Percentiles rank a stretch among this genome's conserved stretches.
phyloP scores from a whole-genome alignment of 2,329 filamentous ascomycete species.

The Alternaria brassicicola region DNA sequence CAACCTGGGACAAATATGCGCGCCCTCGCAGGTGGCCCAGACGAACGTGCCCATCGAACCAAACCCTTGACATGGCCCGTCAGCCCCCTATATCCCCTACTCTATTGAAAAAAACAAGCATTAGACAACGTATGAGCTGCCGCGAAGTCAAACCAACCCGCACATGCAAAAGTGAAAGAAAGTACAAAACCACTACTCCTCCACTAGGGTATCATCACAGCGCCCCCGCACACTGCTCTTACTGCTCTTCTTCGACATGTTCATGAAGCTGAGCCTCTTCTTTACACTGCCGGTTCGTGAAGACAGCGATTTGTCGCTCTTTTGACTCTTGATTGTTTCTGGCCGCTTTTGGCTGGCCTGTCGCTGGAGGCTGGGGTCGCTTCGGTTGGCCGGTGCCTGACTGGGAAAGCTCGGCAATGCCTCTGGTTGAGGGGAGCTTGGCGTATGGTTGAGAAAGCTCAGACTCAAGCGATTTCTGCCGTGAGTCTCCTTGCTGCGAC shows the following conservation, averaged over 20 bases:
- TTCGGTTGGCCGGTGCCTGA: conserved; percentile 20
- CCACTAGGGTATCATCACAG: conserved; percentile 39
- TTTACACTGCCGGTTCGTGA: conserved; percentile 64
- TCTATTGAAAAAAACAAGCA: conserved; percentile 15
- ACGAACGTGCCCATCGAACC: conserved; percentile 8
- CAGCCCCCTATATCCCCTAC: conserved; percentile 2
- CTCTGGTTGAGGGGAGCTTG: conserved; percentile 37
- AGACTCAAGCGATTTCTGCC: conserved; percentile 37
- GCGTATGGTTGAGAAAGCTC: conserved; percentile 34
- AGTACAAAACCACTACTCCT: conserved; percentile 33
- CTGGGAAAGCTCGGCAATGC: conserved; percentile 35
- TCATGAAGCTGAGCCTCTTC: conserved; percentile 79
- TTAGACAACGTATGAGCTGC: conserved; percentile 17
- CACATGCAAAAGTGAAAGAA: conserved; percentile 1
- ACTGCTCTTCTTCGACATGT: conserved; percentile 72
- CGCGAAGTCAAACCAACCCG: conserved; percentile 5
- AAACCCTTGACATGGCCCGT: neutral
- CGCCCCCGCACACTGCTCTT: conserved; percentile 56
- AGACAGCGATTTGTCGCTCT: conserved; percentile 53
- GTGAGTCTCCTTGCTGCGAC: conserved; percentile 41
- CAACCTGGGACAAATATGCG: conserved; percentile 7
- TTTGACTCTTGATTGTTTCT: conserved; percentile 46
- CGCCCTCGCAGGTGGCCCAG: conserved; percentile 2
- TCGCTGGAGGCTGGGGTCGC: conserved; percentile 28
- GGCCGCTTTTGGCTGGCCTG: conserved; percentile 27